Evolutionary conservation across 2,329 filamentous ascomycete genomes (phyloP), one percentile per base, ranked within the genome.

Genomic region (Aureobasidium sp.): DNA sequence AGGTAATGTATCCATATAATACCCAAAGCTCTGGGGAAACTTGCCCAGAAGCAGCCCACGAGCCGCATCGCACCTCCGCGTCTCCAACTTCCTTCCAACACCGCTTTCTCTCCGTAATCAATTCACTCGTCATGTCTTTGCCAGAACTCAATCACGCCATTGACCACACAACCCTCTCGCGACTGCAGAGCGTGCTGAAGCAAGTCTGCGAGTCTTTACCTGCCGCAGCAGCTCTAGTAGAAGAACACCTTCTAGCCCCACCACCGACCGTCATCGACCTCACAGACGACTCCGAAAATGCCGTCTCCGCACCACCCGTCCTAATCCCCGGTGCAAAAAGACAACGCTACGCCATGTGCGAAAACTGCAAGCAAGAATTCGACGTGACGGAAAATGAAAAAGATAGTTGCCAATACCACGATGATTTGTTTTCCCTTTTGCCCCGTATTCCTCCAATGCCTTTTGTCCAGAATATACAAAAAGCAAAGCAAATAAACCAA

Each of bases 281-380:
- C 11, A 42, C 41, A 22, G 41, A 17, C 41, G 41, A 31, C 15
- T 17, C 37, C 37, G n/a, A 42, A 8, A 20, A 42, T 15, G 17
- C 14, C 36, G 36, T 17, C 31, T 37, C 31, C 2, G 8, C 31
- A 34, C 31, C 31, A 34, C 5, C 5, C 8, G 22, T 31, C n/a
- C 5, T 14, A 27, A 17, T 6, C 25, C 7, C 22, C 14, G 15
- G 41, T 17, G 29, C 2, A 14, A 57, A 45, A 36, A 45, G 53
- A 36, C 17, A 44, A 5, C 42, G 58, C 47, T 41, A 42, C 2
- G 47, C 25, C 45, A 61, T 51, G 25, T 70, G 68, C 31, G 31
- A 55, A n/a, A 65, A 69, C 39, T 71, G 68, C 59, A 56, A 68
- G 6, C 25, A 69, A 57, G 65, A 69, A 59, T 70, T 67, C 45